Evolutionary conservation across 306 rosid species (phyloP).

Genomic region (Morella rubra): DNA sequence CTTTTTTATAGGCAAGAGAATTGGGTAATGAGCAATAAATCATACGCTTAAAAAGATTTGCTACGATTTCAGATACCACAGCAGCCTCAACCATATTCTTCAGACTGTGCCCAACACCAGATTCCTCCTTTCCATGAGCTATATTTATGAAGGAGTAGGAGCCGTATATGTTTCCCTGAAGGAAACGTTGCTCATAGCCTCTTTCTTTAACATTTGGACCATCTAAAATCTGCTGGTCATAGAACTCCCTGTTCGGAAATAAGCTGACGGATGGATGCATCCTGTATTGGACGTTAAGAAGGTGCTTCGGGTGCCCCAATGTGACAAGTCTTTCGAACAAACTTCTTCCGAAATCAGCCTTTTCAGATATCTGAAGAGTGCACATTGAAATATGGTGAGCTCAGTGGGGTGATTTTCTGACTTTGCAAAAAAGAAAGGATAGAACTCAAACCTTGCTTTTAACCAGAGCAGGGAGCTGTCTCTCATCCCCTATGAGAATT

Average conservation of each 20-base stretch:
- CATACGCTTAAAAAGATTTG: constrained; percentile 46
- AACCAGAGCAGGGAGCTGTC: constrained; percentile 62
- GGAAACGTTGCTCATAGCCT: constrained; percentile 23
- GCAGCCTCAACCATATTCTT: constrained; percentile 54
- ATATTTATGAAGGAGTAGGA: constrained; percentile 40
- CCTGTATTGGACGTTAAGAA: constrained; percentile 44
- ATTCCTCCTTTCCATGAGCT: constrained; percentile 40
- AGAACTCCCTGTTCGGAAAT: constrained; percentile 42
- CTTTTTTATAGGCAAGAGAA: not conserved
- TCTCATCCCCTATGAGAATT: constrained; percentile 55
- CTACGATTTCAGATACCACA: constrained; percentile 41
- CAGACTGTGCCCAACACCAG: constrained; percentile 12
- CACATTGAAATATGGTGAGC: not conserved
- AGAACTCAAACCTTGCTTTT: constrained; percentile 51
- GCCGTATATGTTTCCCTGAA: constrained; percentile 27
- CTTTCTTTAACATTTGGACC: constrained; percentile 20
- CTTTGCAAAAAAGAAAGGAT: not conserved
- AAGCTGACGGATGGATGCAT: constrained; percentile 52
- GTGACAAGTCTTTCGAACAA: constrained; percentile 42
- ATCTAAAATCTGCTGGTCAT: constrained; percentile 30
- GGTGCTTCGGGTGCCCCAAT: constrained; percentile 31
- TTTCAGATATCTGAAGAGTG: constrained; percentile 26
- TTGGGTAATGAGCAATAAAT: not conserved
- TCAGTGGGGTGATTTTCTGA: not conserved
- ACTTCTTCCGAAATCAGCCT: constrained; percentile 50